phyloP scores from a whole-genome alignment of 2,329 filamentous ascomycete genomes.

The Fusarium siculi region DNA sequence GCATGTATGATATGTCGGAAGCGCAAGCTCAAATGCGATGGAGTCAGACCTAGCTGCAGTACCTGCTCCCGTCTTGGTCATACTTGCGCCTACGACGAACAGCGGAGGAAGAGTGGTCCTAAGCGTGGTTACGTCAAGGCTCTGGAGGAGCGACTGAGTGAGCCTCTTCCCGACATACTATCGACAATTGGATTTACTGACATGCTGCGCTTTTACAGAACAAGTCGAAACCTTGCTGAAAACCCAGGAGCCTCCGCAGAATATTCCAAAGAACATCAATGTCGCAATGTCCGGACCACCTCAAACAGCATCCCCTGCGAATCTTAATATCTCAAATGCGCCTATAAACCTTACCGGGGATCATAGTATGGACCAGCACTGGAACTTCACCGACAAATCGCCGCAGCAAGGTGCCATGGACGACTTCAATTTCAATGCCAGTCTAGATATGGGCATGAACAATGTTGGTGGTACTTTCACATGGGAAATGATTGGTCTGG shows the following conservation, averaged over 20 bases:
- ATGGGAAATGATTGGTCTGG: conserved; percentile 79
- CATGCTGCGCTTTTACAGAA: conserved; percentile 61
- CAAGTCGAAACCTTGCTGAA: conserved; percentile 94
- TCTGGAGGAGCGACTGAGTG: conserved; percentile 90
- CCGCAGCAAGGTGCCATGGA: conserved; percentile 61
- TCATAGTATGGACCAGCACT: conserved; percentile 61
- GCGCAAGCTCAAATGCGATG: conserved; percentile 91
- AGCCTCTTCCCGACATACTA: conserved; percentile 47
- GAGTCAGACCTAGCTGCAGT: conserved; percentile 83
- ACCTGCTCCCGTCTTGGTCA: conserved; percentile 90
- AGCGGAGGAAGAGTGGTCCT: conserved; percentile 91
- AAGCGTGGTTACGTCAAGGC: conserved; percentile 96
- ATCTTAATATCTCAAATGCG: conserved; percentile 55
- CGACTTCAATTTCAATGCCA: conserved; percentile 67
- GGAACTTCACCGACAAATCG: conserved; percentile 66
- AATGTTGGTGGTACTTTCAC: conserved; percentile 69
- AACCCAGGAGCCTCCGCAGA: conserved; percentile 70
- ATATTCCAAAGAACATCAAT: conserved; percentile 47
- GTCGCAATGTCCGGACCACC: conserved; percentile 43
- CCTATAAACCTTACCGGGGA: conserved; percentile 59
- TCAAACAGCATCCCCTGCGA: conserved; percentile 46
- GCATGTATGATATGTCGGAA: conserved; percentile 95
- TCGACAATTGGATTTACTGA: conserved; percentile 32
- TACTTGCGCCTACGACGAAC: conserved; percentile 89
- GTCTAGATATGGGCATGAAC: conserved; percentile 61